These are phyloP conservation scores for Ceratocystis ficicola DNA, from an alignment of 2,329 filamentous ascomycete genomes.

Conservation along the genomic window DNA sequence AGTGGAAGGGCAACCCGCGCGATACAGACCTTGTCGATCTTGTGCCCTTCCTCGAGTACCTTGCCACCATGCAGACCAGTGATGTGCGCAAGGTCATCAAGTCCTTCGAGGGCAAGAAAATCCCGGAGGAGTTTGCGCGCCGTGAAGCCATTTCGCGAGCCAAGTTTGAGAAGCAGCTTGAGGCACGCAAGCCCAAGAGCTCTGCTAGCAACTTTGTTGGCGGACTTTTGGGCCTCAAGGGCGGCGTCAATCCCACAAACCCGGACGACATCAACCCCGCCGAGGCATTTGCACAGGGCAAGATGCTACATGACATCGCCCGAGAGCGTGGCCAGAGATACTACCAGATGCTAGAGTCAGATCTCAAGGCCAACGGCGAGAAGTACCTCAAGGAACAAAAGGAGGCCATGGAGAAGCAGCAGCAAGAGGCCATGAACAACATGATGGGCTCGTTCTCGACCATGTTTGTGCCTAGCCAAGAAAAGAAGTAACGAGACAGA, in stretches of 20 bases:
- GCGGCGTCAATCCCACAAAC: slow-evolving; percentile 27
- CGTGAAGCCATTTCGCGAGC: slow-evolving; percentile 76
- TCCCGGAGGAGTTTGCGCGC: slow-evolving; percentile 78
- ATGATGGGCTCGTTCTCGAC: slow-evolving; percentile 71
- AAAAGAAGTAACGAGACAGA: not conserved
- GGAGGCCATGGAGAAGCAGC: slow-evolving; percentile 72
- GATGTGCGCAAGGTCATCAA: slow-evolving; percentile 79
- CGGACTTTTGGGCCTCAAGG: slow-evolving; percentile 63
- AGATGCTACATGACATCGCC: slow-evolving; percentile 93
- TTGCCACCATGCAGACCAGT: slow-evolving; percentile 81
- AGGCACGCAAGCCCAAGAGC: slow-evolving; percentile 52
- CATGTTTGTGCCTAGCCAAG: slow-evolving; percentile 36
- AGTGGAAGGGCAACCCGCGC: slow-evolving; percentile 73
- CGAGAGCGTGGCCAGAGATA: slow-evolving; percentile 82
- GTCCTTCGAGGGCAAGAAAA: slow-evolving; percentile 79
- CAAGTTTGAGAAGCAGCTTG: slow-evolving; percentile 69
- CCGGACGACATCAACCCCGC: slow-evolving; percentile 48
- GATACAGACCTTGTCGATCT: slow-evolving; percentile 79
- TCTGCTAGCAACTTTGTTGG: slow-evolving; percentile 58
- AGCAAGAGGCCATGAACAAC: slow-evolving; percentile 80
- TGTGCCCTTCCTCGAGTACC: slow-evolving; percentile 94
- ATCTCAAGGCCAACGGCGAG: slow-evolving; percentile 86
- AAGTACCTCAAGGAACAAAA: slow-evolving; percentile 94
- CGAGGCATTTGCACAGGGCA: slow-evolving; percentile 77
- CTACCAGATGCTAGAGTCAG: slow-evolving; percentile 78